Conservation (phyloP, 495 filamentous ascomycete species). For the Wilcoxina mikolae region DNA sequence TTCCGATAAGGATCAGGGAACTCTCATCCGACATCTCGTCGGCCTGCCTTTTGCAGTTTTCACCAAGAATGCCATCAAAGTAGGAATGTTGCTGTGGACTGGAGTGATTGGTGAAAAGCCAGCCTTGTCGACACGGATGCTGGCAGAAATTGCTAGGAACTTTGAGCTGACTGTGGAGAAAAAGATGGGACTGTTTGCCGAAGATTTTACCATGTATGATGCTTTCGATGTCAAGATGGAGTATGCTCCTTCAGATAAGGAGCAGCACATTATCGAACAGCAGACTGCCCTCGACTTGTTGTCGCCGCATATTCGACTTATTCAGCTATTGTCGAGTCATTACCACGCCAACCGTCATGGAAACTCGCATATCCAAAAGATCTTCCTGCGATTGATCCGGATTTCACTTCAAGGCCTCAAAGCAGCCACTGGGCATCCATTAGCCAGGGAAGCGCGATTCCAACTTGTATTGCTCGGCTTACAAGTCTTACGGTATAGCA, state of each 20-base stretch:
- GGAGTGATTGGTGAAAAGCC: conserved; percentile 96
- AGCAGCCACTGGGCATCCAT: conserved; percentile 57
- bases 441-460: conserved; percentile 81
- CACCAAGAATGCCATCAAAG: conserved; percentile 84
- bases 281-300: conserved; percentile 63
- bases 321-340: conserved; percentile 84
- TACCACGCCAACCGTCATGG: conserved; percentile 79
- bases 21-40: conserved; percentile 72
- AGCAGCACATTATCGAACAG: conserved; percentile 54
- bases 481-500: conserved; percentile 54
- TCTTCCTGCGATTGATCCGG: conserved; percentile 65
- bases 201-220: conserved; percentile 62
- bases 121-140: conserved; percentile 61
- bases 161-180: conserved; percentile 73
- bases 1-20: conserved; percentile 51
- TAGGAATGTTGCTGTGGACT: conserved; percentile 89
- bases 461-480: conserved; percentile 73
- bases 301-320: conserved; percentile 66
- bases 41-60: conserved; percentile 82
- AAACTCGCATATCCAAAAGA: conserved; percentile 59
- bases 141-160: conserved; percentile 66
- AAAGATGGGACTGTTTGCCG: conserved; percentile 65
- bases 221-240: conserved; percentile 85
- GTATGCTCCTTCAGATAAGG: conserved; percentile 78
- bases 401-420: conserved; percentile 58